Percentiles rank a stretch among this genome's conserved stretches.
Evolutionary conservation across 1,284 basidiomycete genomes (phyloP).

Genomic region (Termitomyces sp.): DNA sequence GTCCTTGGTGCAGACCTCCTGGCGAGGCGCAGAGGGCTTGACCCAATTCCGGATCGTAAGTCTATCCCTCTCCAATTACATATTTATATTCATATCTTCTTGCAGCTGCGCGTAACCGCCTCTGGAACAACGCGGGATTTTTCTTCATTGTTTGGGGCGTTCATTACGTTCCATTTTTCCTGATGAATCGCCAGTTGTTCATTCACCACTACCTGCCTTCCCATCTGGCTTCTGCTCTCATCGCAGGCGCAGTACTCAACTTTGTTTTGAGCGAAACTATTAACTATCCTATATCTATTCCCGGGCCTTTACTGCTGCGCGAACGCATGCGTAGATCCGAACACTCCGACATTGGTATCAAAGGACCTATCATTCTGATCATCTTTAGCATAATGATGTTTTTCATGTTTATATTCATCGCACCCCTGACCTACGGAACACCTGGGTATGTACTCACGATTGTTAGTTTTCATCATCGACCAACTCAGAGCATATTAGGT

Average conservation of each 20-base stretch:
- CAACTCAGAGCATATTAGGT: conserved; percentile 35
- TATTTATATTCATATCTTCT: conserved; percentile 9
- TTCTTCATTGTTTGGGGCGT: conserved; percentile 93
- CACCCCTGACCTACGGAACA: conserved; percentile 89
- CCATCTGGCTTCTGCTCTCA: conserved; percentile 85
- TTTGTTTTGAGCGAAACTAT: conserved; percentile 90
- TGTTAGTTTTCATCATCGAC: neutral
- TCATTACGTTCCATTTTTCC: conserved; percentile 97
- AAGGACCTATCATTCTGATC: conserved; percentile 61
- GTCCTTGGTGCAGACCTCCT: conserved; percentile 87
- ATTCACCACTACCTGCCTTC: conserved; percentile 98
- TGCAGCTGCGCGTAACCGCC: conserved; percentile 80
- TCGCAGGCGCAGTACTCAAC: conserved; percentile 88
- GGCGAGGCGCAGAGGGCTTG: conserved; percentile 78
- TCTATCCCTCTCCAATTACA: conserved; percentile 18
- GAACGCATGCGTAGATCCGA: conserved; percentile 52
- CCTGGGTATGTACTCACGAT: conserved; percentile 60
- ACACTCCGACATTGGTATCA: conserved; percentile 70
- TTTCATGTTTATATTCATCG: conserved; percentile 67
- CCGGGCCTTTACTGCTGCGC: conserved; percentile 48
- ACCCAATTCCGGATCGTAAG: conserved; percentile 85
- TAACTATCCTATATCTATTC: conserved; percentile 85
- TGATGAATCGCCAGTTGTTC: conserved; percentile 96
- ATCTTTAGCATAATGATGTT: conserved; percentile 59
- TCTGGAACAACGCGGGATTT: conserved; percentile 95